These are phyloP conservation scores for Trichophaea hybrida DNA, from an alignment of 2,329 filamentous ascomycete genomes.

Conservation along the genomic window DNA sequence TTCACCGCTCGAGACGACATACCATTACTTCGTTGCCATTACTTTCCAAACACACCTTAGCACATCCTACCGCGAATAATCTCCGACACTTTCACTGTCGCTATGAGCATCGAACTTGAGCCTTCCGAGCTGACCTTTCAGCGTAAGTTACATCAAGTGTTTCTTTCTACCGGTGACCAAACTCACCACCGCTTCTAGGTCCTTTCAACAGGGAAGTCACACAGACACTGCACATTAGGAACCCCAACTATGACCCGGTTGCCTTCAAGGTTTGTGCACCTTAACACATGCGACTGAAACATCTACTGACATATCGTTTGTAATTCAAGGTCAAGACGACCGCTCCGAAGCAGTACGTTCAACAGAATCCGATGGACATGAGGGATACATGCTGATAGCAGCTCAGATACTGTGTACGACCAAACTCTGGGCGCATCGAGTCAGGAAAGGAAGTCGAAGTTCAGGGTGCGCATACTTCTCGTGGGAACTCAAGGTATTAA, in stretches of 20 bases:
- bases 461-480: slow-evolving; percentile 48
- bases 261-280: slow-evolving; percentile 50
- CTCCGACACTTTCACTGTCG: slow-evolving; percentile 26
- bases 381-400: slow-evolving; percentile 9
- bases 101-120: slow-evolving; percentile 90
- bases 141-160: slow-evolving; percentile 45
- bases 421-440: slow-evolving; percentile 92
- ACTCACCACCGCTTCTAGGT: slow-evolving; percentile 34
- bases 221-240: slow-evolving; percentile 50
- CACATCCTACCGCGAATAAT: slow-evolving; percentile 11
- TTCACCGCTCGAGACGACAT: background rate
- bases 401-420: slow-evolving; percentile 83
- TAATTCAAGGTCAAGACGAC: slow-evolving; percentile 81
- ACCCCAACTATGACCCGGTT: slow-evolving; percentile 47
- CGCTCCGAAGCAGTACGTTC: slow-evolving; percentile 85
- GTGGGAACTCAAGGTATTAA: slow-evolving; percentile 24
- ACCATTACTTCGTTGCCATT: background rate
- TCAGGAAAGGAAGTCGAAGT: slow-evolving; percentile 82
- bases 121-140: slow-evolving; percentile 85
- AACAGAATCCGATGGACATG: slow-evolving; percentile 18
- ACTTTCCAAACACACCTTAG: slow-evolving; percentile 5
- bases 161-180: slow-evolving; percentile 37
- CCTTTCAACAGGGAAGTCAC: slow-evolving; percentile 53
- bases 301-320: slow-evolving; percentile 15
- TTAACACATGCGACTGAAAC: background rate